Base-by-base conservation (phyloP, 2,329 filamentous ascomycete species). In the Colletotrichum orbiculare region DNA sequence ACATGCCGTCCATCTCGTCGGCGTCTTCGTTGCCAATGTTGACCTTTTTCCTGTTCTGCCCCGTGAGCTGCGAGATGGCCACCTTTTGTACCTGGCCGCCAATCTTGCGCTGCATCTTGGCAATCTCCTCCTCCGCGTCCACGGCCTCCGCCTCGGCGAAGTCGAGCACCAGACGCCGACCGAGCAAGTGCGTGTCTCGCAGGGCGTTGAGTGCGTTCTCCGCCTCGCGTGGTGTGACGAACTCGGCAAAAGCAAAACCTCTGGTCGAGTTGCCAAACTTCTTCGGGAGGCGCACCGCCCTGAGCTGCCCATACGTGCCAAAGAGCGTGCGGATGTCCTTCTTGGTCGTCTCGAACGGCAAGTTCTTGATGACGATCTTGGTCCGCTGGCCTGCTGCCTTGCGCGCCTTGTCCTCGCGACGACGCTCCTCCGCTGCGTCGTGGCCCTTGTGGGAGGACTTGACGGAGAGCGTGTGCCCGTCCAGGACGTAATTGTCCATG, bases 361-460 rank as follows among this genome's bases (percentile, higher is more conserved):
- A 82, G 82, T 99, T 99, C 84, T 98, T 99, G 82, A 99, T 91
- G 78, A 98, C 90, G 74, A 99, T 91, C 85, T 98, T 98, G 52
- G 94, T 97, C 70, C 89, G 87, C 74, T 89, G 88, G 13, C 86
- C 87, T 33, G 92, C 89, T 54, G 87, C 81, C 78, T 95, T 96
- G 84, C 94, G 96, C 54, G 91, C 89, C 69, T 87, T 88, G 74
- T 98, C 94, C 70, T 95, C 91, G 70, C 90, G 91, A 69, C 91
- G 89, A 69, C 92, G 88, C 78, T 97, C 92, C 75, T 97, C 93
- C 2, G 92, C 94, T 15, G 93, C 93, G 79, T 98, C 94, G 63
- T 89, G 84, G 17, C 91, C 93, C 77, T 91, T 94, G 81, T 97
- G 93, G 7, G 94, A 97, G 48, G 91, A 88, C 78, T 93, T 93